These are phyloP conservation scores for Exophiala xenobiotica DNA, from an alignment of 2,329 filamentous ascomycete genomes.

Conservation along the genomic window DNA sequence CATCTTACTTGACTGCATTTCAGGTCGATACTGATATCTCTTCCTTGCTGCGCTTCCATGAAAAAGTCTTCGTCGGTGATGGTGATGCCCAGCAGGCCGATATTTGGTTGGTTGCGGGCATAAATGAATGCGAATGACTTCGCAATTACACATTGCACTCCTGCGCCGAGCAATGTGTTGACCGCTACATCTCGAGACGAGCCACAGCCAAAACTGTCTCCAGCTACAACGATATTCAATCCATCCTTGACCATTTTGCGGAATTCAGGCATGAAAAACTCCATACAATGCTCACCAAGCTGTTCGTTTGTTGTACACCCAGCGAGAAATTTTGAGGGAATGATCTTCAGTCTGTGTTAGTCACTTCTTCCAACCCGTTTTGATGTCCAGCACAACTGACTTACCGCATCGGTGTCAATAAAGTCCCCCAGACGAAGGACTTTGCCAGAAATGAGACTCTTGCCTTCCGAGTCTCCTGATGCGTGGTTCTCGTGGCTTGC, in stretches of 20 bases:
- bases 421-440: slow-evolving; percentile 46
- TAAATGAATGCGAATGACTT: slow-evolving; percentile 50
- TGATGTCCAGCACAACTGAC: neutral
- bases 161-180: slow-evolving; percentile 27
- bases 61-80: slow-evolving; percentile 36
- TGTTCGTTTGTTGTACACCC: slow-evolving; percentile 39
- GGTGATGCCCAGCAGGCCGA: slow-evolving; percentile 47
- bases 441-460: slow-evolving; percentile 34
- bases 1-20: too few species aligned
- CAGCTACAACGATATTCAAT: slow-evolving; percentile 39
- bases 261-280: slow-evolving; percentile 44
- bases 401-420: slow-evolving; percentile 46
- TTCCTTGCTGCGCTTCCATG: too few species aligned
- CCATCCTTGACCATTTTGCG: slow-evolving; percentile 33
- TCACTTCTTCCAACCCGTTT: too few species aligned
- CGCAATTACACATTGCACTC: slow-evolving; percentile 47
- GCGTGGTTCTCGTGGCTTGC: neutral
- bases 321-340: slow-evolving; percentile 6
- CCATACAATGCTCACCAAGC: slow-evolving; percentile 42
- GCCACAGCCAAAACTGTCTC: slow-evolving; percentile 48
- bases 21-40: too few species aligned
- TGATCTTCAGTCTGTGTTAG: neutral
- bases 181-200: slow-evolving; percentile 48
- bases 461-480: slow-evolving; percentile 5
- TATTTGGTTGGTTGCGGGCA: slow-evolving; percentile 45